Conservation (phyloP, 306 rosid species). For the Mucuna pruriens region DNA sequence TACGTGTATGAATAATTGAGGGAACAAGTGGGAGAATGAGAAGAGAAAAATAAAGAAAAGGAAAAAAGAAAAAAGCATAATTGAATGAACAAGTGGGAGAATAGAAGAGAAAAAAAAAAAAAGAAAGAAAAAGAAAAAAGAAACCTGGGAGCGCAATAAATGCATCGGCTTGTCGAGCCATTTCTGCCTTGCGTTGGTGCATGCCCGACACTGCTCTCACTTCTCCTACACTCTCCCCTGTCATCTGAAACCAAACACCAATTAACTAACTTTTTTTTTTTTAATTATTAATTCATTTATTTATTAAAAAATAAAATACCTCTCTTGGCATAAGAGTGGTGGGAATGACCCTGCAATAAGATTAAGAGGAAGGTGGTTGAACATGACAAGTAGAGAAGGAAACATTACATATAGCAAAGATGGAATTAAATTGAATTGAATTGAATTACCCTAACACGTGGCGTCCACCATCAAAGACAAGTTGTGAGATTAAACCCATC, state of each 20-base stretch:
- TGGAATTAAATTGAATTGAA: too few relatives aligned
- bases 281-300: too few relatives aligned
- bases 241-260: constrained; percentile 44
- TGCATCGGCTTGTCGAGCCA: constrained; percentile 94
- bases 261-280: not conserved
- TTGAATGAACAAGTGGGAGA: not conserved
- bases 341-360: constrained; percentile 74
- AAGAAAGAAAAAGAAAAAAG: not conserved
- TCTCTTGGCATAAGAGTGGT: constrained; percentile 86
- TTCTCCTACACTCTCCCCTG: constrained; percentile 87
- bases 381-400: not conserved
- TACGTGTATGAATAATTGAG: not conserved
- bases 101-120: not conserved
- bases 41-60: not conserved
- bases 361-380: not conserved
- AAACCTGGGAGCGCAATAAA: constrained; percentile 90
- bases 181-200: constrained; percentile 98
- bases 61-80: not conserved
- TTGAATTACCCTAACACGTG: constrained; percentile 94
- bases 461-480: constrained; percentile 89
- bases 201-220: constrained; percentile 81
- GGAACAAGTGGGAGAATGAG: not conserved
- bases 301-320: constrained; percentile 48
- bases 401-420: too few relatives aligned
- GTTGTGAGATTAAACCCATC: constrained; percentile 90